Conservation (phyloP, 2,329 filamentous ascomycete species). For the Venturia carpophila region DNA sequence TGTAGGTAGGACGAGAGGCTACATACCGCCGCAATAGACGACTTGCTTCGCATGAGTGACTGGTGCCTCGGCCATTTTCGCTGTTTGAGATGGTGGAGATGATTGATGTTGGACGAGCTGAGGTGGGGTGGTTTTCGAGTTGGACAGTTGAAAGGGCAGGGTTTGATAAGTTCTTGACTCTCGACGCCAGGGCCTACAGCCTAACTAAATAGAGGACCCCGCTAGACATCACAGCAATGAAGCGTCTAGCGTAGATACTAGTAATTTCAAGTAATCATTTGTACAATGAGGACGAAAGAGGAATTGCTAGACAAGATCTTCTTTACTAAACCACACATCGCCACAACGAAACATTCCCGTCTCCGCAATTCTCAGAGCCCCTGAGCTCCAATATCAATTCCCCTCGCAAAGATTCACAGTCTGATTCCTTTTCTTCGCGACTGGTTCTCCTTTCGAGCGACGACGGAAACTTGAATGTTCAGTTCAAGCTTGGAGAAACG, state of each 20-base stretch:
- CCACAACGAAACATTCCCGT: not conserved
- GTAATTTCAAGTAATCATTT: too few relatives aligned
- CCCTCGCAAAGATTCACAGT: too few relatives aligned
- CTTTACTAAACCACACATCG: too few relatives aligned
- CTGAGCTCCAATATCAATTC: too few relatives aligned
- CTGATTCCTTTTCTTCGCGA: too few relatives aligned
- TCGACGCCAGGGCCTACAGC: not conserved
- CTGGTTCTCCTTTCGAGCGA: too few relatives aligned
- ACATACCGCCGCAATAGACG: constrained; percentile 20
- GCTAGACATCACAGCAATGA: not conserved
- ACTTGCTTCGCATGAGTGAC: constrained; percentile 14
- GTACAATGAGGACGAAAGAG: not conserved
- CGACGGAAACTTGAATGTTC: too few relatives aligned
- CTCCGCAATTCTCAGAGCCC: not conserved
- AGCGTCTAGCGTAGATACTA: too few relatives aligned
- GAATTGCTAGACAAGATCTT: not conserved
- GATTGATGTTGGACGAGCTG: not conserved
- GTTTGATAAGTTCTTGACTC: not conserved
- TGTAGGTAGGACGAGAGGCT: not conserved
- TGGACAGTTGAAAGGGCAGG: not conserved
- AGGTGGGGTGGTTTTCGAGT: not conserved
- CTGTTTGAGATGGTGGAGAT: not conserved
- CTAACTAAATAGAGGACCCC: not conserved
- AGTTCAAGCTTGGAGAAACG: too few relatives aligned
- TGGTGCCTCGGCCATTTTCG: constrained; percentile 17